phyloP scores from a whole-genome alignment of 139 green algal genomes.

The Pleodorina starrii region DNA sequence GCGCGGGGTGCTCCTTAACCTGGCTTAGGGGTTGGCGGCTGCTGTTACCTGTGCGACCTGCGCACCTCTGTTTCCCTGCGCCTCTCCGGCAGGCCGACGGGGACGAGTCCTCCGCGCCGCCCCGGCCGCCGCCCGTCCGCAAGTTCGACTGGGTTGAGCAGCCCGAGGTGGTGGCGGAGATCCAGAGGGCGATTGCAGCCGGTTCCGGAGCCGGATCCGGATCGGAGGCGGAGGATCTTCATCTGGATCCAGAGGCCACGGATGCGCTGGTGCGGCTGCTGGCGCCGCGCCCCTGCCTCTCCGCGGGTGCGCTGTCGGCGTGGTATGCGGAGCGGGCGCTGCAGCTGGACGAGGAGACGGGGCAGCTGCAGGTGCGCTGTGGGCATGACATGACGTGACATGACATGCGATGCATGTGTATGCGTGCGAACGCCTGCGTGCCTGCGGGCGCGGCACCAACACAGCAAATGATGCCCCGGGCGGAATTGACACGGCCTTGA shows the following conservation, averaged over 20 bases:
- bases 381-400: too few relatives aligned
- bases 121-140: background rate
- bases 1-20: too few relatives aligned
- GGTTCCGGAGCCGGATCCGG: background rate
- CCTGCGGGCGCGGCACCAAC: too few relatives aligned
- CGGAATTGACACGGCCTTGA: too few relatives aligned
- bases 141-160: slow-evolving; percentile 28
- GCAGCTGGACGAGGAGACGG: slow-evolving; percentile 27
- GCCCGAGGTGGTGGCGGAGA: background rate
- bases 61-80: too few relatives aligned
- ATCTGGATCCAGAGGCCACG: slow-evolving; percentile 17
- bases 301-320: background rate
- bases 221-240: background rate
- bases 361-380: slow-evolving; percentile 42
- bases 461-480: too few relatives aligned
- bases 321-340: slow-evolving; percentile 46
- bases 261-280: slow-evolving; percentile 5
- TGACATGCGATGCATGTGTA: too few relatives aligned
- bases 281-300: background rate
- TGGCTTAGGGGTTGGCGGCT: too few relatives aligned
- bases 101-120: background rate
- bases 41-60: too few relatives aligned
- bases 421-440: too few relatives aligned
- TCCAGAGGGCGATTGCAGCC: background rate
- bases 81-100: background rate